Evolutionary conservation across 176 grass and related monocot genomes (phyloP), one percentile per base, ranked within the genome.

Genomic region (Carex scoparia): DNA sequence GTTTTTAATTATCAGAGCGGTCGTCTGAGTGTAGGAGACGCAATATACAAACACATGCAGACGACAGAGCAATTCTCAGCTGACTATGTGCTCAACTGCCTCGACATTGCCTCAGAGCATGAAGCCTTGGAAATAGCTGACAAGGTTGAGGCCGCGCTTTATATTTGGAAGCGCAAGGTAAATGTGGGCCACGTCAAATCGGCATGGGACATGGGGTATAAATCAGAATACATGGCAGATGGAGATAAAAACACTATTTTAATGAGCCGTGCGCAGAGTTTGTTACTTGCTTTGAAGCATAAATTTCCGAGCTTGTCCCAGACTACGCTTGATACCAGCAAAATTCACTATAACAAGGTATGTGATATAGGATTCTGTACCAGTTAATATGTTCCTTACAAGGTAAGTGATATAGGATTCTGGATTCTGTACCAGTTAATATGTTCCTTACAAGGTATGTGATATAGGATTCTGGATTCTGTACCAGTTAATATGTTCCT

Each of bases 321-420:
- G 54, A 98, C 96, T 53, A 94, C 91, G 4, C 81, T 98, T 81
- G 96, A 98, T 83, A 88, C 90, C 69, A 94, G 93, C 91, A 98
- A 98, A 68, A 95, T 98, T 87, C 90, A 98, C 56, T 98, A 88
- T 76, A 98, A 98, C 28, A 98, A 95, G 96, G 95, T 98, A 88
- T 77, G 51, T 37, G 16, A 84, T 79, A 81, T 66, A 84, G 44
- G 10, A 84, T 79, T 54, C 31, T 4, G 48, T 9, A 84, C 61
- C 57, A 53, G 65, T 79, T 28, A 84, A 49, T 4, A 27, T 15
- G 0, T 40, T 40, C 0, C 38, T 40, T 23, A 98, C 28, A 98
- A 95, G 96, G 95, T 98, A 88, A 70, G 51, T 37, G 16, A 84
- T 79, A 81, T 66, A 84, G 44, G 10, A 84, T 79, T 54, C 31